Evolutionary conservation across 1,139 yeast genomes (phyloP), one percentile per base, ranked within the genome.

Genomic region (Suzukiozyma palmioleophila): DNA sequence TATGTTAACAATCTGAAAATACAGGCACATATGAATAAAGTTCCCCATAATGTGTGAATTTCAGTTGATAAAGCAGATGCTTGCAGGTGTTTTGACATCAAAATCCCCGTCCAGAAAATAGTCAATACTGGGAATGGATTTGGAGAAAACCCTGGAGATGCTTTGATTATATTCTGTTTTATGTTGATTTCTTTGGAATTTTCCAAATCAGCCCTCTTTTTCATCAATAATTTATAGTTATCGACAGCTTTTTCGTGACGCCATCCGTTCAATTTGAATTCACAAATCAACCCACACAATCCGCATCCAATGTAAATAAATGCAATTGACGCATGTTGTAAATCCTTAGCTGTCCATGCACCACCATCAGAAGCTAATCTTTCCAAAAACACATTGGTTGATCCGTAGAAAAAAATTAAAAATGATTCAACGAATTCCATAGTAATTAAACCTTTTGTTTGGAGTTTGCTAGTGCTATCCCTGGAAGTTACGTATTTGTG

Each of bases 11-110:
- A 63, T 46, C 98, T 75, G 64, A 88, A 81, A 11, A 79, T 73
- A 6, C 96, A 83, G 2, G 88, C 97, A 47, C 78, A 73, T 13
- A 89, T 75, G 45, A 92, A 71, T 53, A 92, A 62, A 43, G 75
- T 73, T 5, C 98, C 98, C 98, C 98, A 92, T 64, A 88, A 97
- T 39, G 75, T 66, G 59, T 92, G 98, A 45, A 92, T 77, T 27
- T 66, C 69, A 1, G 97, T 87, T 2, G 96, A 81, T 26, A 84
- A 73, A 36, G 60, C 68, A 0, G 92, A 81, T 3, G 90, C 87
- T 62, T 92, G 98, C 36, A 80, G 81, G 61, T 92, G 98, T 60
- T 84, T 87, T 2, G 97, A 88, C 98, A 92, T 92, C 46, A 92
- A 71, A n/a, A 84, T 73, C 21, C 98, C 98, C 1, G 97, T 92